These are phyloP conservation scores for Globisporangium recalcitrans DNA, from an alignment of 352 stramenopile species.

Conservation along the genomic window DNA sequence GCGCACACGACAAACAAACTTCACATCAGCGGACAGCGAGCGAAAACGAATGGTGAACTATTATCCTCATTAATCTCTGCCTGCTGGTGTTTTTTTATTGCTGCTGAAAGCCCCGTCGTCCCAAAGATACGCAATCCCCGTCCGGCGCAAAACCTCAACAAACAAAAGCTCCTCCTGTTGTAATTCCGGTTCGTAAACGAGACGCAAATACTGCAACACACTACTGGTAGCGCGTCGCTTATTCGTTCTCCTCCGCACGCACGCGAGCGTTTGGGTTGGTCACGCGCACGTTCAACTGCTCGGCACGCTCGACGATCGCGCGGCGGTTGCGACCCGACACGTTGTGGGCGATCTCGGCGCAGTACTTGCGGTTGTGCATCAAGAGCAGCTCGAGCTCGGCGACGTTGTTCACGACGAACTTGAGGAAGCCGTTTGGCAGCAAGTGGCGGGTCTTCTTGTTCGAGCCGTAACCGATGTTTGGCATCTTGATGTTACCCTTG, in stretches of 20 bases:
- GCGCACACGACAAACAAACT: slow-evolving; percentile 18
- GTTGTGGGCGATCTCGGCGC: slow-evolving; percentile 97
- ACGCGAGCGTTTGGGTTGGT: slow-evolving; percentile 98
- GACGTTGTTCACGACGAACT: slow-evolving; percentile 98
- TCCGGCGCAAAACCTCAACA: slow-evolving; percentile 11
- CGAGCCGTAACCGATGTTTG: slow-evolving; percentile 98
- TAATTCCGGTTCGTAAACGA: slow-evolving; percentile 1
- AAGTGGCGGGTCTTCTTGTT: slow-evolving; percentile 99
- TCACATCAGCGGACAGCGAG: neutral
- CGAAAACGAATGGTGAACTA: slow-evolving; percentile 28
- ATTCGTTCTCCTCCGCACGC: slow-evolving; percentile 94
- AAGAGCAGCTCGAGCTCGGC: slow-evolving; percentile 96
- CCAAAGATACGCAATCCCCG: slow-evolving; percentile 9
- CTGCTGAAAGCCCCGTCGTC: slow-evolving; percentile 18
- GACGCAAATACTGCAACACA: slow-evolving; percentile 5
- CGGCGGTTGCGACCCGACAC: slow-evolving; percentile 95
- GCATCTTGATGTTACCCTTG: slow-evolving; percentile 98
- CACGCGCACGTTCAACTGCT: slow-evolving; percentile 98
- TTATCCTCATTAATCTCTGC: slow-evolving; percentile 25
- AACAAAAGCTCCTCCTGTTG: slow-evolving; percentile 16
- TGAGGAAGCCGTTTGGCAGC: slow-evolving; percentile 98
- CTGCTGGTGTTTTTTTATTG: slow-evolving; percentile 7
- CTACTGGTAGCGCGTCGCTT: slow-evolving; percentile 26
- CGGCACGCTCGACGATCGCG: slow-evolving; percentile 96
- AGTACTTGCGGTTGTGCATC: slow-evolving; percentile 97